Conservation (phyloP, 2,329 filamentous ascomycete species). For the Epichloe gansuensis region DNA sequence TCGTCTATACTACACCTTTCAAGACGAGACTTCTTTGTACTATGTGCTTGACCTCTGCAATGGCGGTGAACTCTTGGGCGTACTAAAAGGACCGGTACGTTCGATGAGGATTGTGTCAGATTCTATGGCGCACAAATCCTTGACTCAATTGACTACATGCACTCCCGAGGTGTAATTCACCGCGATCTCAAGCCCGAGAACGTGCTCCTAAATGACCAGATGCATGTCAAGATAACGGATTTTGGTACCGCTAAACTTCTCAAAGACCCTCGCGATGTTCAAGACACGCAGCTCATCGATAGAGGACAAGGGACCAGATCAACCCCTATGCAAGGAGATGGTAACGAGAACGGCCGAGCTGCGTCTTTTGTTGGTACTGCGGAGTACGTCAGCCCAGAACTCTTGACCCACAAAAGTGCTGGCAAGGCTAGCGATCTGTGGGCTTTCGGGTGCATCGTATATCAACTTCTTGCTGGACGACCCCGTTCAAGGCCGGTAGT, state of each 20-base stretch:
- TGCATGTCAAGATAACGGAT: slow-evolving; percentile 98
- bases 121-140: slow-evolving; percentile 96
- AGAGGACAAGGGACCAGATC: slow-evolving; percentile 17
- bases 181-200: slow-evolving; percentile 96
- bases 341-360: slow-evolving; percentile 57
- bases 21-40: slow-evolving; percentile 91
- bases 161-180: slow-evolving; percentile 89
- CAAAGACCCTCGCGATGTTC: slow-evolving; percentile 25
- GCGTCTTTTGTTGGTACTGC: slow-evolving; percentile 96
- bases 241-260: slow-evolving; percentile 97
- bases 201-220: slow-evolving; percentile 83
- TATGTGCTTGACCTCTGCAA: slow-evolving; percentile 92
- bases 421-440: slow-evolving; percentile 97
- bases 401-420: slow-evolving; percentile 92
- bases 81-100: slow-evolving; percentile 85
- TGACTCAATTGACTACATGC: slow-evolving; percentile 96
- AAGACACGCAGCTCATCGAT: slow-evolving; percentile 28
- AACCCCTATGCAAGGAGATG: slow-evolving; percentile 22
- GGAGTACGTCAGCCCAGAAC: slow-evolving; percentile 93
- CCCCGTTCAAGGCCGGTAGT: slow-evolving; percentile 94
- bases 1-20: slow-evolving; percentile 95
- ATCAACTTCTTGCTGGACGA: slow-evolving; percentile 87
- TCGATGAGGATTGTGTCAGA: slow-evolving; percentile 84
- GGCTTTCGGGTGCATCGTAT: slow-evolving; percentile 98
- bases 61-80: slow-evolving; percentile 81